phyloP scores from a whole-genome alignment of 352 stramenopile genomes.

The Halophytophthora polymorphica region DNA sequence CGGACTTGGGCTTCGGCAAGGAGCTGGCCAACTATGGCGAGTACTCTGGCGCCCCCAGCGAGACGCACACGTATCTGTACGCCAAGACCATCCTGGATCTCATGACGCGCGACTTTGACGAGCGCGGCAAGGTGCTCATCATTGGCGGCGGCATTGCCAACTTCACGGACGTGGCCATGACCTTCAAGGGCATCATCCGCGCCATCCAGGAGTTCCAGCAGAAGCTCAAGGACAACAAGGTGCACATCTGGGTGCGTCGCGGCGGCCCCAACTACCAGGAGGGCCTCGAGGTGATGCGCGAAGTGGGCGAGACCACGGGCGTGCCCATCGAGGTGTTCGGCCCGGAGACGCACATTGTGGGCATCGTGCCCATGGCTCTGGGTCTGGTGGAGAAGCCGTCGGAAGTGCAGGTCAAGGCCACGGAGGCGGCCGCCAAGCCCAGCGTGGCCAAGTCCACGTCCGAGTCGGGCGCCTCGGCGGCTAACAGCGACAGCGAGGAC shows the following conservation, averaged over 20 bases:
- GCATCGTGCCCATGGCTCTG: slow-evolving; percentile 92
- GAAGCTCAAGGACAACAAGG: slow-evolving; percentile 88
- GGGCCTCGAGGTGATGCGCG: slow-evolving; percentile 91
- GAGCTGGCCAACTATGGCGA: slow-evolving; percentile 98
- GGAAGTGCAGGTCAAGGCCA: slow-evolving; percentile 11
- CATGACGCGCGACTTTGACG: slow-evolving; percentile 92
- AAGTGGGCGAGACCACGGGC: slow-evolving; percentile 84
- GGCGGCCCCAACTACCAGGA: slow-evolving; percentile 97
- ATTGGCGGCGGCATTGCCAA: slow-evolving; percentile 98
- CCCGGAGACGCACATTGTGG: slow-evolving; percentile 95
- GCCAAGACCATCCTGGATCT: slow-evolving; percentile 95
- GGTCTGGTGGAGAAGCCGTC: slow-evolving; percentile 77
- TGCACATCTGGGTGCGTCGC: slow-evolving; percentile 94
- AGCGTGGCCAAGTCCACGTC: slow-evolving; percentile 23
- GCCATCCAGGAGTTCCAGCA: slow-evolving; percentile 92
- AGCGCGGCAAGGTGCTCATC: slow-evolving; percentile 94
- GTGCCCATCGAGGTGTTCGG: slow-evolving; percentile 95
- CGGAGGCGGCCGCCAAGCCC: slow-evolving; percentile 21
- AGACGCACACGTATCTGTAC: slow-evolving; percentile 97
- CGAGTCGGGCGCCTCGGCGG: slow-evolving; percentile 9
- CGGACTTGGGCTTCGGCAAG: slow-evolving; percentile 90
- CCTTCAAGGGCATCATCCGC: slow-evolving; percentile 97
- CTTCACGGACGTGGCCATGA: slow-evolving; percentile 97
- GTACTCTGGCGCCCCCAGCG: slow-evolving; percentile 95
- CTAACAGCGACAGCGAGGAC: slow-evolving; percentile 1